Percentiles rank a stretch among this genome's conserved stretches.
These are phyloP conservation scores for Jackrogersella multiformis DNA, from an alignment of 495 filamentous ascomycete species.

Conservation along the genomic window DNA sequence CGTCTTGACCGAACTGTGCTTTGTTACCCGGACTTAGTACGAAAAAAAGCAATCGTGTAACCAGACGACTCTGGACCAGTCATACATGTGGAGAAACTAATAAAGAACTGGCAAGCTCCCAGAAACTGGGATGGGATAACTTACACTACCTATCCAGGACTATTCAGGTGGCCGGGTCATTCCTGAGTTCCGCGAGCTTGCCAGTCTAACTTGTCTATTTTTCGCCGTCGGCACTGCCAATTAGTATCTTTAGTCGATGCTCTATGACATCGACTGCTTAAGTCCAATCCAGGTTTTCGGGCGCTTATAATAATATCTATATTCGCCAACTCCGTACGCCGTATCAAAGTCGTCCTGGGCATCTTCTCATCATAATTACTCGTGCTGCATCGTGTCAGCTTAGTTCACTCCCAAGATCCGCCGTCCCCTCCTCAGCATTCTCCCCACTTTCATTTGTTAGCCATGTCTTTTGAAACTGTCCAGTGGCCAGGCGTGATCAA, in stretches of 20 bases:
- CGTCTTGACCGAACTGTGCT: conserved; percentile 10
- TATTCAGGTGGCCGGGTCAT: conserved; percentile 22
- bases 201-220: conserved; percentile 1
- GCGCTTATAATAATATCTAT: conserved; percentile 33
- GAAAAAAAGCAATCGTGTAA: conserved; percentile 39
- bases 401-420: background rate
- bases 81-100: conserved; percentile 22
- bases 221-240: conserved; percentile 3
- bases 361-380: background rate
- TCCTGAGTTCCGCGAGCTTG: background rate
- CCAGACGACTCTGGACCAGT: background rate
- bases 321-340: conserved; percentile 10
- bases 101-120: conserved; percentile 24
- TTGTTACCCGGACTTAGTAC: conserved; percentile 25
- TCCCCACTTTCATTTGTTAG: conserved; percentile 19
- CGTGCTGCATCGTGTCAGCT: background rate
- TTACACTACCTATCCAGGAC: no score
- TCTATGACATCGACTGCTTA: conserved; percentile 30
- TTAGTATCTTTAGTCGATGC: conserved; percentile 20
- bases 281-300: background rate
- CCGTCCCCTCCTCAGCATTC: background rate
- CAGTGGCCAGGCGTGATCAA: conserved; percentile 60
- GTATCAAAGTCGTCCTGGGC: background rate
- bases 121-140: conserved; percentile 6
- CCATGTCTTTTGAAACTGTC: conserved; percentile 32